These are phyloP conservation scores for Vaucheria bursata DNA, from an alignment of 352 stramenopile species.

Conservation along the genomic window DNA sequence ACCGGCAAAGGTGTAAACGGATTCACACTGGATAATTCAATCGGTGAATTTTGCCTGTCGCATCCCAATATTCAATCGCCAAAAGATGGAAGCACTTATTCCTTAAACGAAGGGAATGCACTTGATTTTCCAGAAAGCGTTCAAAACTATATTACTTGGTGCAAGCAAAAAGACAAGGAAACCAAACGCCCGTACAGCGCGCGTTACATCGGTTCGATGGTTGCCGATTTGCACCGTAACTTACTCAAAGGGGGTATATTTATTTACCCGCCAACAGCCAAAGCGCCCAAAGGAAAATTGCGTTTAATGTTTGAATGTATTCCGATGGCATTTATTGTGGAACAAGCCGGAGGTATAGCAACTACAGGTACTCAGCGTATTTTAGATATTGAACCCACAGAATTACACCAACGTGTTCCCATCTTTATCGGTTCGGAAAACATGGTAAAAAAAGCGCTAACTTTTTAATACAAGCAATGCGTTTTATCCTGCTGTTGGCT, in stretches of 20 bases:
- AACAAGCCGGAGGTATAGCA: conserved; percentile 78
- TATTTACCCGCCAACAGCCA: conserved; percentile 77
- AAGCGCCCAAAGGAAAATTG: conserved; percentile 70
- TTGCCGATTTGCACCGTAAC: conserved; percentile 93
- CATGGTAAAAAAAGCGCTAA: conserved; percentile 52
- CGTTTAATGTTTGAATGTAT: conserved; percentile 91
- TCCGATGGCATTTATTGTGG: conserved; percentile 89
- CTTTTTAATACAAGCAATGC: conserved; percentile 8
- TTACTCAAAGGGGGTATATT: conserved; percentile 93
- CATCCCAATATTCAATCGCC: conserved; percentile 84
- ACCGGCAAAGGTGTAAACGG: conserved; percentile 79
- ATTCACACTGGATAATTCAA: conserved; percentile 89
- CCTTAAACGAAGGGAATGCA: conserved; percentile 79
- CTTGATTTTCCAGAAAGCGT: conserved; percentile 7
- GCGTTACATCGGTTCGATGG: conserved; percentile 92
- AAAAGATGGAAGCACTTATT: conserved; percentile 86
- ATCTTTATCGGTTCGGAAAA: conserved; percentile 59
- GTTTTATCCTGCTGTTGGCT: conserved; percentile 6
- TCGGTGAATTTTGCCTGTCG: conserved; percentile 90
- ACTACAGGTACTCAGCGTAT: conserved; percentile 69
- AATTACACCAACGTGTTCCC: conserved; percentile 57
- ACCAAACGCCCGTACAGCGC: conserved; percentile 63
- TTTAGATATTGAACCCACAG: conserved; percentile 63
- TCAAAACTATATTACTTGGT: conserved; percentile 76
- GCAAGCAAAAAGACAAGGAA: conserved; percentile 57